Evolutionary conservation across 805 yeast species (phyloP), one percentile per base, ranked within the genome.

Genomic region (Pichia californica): DNA sequence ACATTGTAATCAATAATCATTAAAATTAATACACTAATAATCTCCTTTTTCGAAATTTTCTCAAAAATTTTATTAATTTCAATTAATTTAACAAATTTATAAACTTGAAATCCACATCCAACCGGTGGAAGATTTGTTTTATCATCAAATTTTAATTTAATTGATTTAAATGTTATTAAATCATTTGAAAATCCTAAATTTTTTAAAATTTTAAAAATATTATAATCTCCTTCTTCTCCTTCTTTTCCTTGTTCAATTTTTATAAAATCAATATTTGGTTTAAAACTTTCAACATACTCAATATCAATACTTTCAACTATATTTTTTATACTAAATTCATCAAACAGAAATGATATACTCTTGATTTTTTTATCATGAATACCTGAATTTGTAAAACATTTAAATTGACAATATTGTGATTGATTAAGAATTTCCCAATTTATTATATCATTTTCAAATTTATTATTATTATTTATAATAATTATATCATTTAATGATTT

Each of bases 61-160:
- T 18, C 14, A 3, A 31, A 9, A 36, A 18, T 14, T n/a, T n/a
- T 11, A 5, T 27, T 15, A 28, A 19, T 27, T 19, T 38, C 30
- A n/a, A 41, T 27, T 5, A 37, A 18, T 21, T 45, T 35, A 8
- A 45, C 31, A 31, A 30, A 34, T 29, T 39, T 48, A 2, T 28
- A 18, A 13, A 38, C 33, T 26, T 46, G 43, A 20, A 46, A 19
- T 7, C 45, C 49, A 46, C 47, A 43, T 18, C 45, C 47, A 25
- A 32, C 15, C 6, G 13, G 6, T 34, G 49, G 45, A 10, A 45
- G 21, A 3, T 20, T 31, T 8, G 38, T 10, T 26, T 45, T 45
- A 18, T 36, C 28, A 36, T 45, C 49, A 38, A 45, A 45, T 11
- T 9, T 37, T 25, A 19, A 38, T 6, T 19, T 30, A 7, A 41